phyloP scores from a whole-genome alignment of 73 alveolate genomes.

The Paramecium octaurelia region DNA sequence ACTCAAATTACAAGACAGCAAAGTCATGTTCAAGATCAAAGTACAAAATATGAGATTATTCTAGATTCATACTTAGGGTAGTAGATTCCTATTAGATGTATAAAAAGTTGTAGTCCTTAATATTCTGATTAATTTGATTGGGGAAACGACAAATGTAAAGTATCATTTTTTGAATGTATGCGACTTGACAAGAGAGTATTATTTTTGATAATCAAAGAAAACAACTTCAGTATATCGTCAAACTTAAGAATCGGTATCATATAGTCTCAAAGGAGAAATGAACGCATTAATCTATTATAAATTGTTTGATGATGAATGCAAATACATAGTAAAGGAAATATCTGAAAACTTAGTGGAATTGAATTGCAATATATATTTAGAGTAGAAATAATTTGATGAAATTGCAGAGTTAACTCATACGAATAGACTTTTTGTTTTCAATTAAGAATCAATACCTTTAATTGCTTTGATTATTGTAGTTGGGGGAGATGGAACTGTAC shows the following conservation, averaged over 20 bases:
- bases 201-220: neutral
- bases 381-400: neutral
- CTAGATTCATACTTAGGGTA: neutral
- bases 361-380: conserved; percentile 23
- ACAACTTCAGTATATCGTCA: neutral
- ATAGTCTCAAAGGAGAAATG: conserved; percentile 6
- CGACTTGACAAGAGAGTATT: neutral
- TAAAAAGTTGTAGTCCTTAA: neutral
- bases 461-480: conserved; percentile 4
- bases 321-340: neutral
- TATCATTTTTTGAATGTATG: neutral
- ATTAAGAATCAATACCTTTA: neutral
- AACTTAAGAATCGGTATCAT: neutral
- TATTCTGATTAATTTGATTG: neutral
- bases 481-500: conserved; percentile 61
- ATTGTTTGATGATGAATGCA: conserved; percentile 1
- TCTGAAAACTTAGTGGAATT: neutral
- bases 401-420: neutral
- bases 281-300: neutral
- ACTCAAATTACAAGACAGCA: neutral
- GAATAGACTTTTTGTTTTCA: neutral
- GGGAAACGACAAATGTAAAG: neutral
- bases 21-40: neutral
- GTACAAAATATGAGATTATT: neutral
- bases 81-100: neutral